These are phyloP conservation scores for Phaseolus lunatus DNA, from an alignment of 306 rosid genomes.

Conservation along the genomic window DNA sequence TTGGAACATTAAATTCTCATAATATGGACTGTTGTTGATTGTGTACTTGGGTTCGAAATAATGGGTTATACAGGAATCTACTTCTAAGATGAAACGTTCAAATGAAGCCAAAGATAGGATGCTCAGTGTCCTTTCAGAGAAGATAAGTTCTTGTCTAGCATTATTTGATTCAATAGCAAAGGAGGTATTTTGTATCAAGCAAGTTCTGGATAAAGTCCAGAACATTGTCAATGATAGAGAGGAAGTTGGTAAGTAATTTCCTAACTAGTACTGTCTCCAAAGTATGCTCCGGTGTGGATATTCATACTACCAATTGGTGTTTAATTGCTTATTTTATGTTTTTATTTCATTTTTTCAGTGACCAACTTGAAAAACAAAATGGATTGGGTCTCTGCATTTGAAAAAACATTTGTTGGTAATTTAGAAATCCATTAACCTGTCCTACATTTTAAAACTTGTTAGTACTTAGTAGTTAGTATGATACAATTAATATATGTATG, in stretches of 20 bases:
- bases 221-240: constrained; percentile 67
- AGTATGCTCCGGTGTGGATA: constrained; percentile 34
- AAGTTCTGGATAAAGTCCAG: constrained; percentile 64
- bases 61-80: constrained; percentile 64
- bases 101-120: constrained; percentile 64
- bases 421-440: constrained; percentile 35
- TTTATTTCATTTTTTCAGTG: constrained; percentile 53
- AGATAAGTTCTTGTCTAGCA: constrained; percentile 63
- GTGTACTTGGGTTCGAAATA: constrained; percentile 26
- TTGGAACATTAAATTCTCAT: constrained; percentile 16
- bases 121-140: constrained; percentile 71
- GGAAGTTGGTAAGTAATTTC: constrained; percentile 68
- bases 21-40: constrained; percentile 24
- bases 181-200: constrained; percentile 69
- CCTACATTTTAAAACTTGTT: constrained; percentile 21
- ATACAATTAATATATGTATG: not conserved
- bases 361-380: constrained; percentile 65
- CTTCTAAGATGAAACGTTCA: constrained; percentile 64
- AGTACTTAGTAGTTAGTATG: not conserved
- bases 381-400: constrained; percentile 66
- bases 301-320: not conserved
- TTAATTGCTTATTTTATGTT: constrained; percentile 16
- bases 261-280: constrained; percentile 22
- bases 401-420: constrained; percentile 71
- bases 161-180: constrained; percentile 79